phyloP scores from a whole-genome alignment of 768 basidiomycete species.

The Boletus fagicola region DNA sequence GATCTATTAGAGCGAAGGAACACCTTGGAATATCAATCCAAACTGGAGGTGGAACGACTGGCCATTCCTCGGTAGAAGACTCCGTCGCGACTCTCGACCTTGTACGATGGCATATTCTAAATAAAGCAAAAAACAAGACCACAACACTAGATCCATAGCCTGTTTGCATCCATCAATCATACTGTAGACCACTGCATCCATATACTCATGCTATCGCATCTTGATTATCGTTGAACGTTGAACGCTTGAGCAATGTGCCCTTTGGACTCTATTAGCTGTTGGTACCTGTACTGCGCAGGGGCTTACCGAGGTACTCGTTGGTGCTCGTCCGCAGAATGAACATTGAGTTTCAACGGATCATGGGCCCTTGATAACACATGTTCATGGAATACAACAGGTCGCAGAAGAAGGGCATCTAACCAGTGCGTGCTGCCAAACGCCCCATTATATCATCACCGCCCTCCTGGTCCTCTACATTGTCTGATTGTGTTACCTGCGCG shows the following conservation, averaged over 20 bases:
- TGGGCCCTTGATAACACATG: constrained; percentile 25
- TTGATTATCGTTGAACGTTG: neutral
- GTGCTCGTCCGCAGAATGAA: neutral
- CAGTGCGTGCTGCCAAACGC: constrained; percentile 69
- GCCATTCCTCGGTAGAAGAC: constrained; percentile 92
- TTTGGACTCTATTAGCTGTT: neutral
- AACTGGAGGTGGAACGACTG: constrained; percentile 64
- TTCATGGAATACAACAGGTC: constrained; percentile 11
- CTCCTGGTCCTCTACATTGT: constrained; percentile 82
- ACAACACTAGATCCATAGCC: constrained; percentile 18
- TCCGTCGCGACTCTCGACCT: constrained; percentile 86
- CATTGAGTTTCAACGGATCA: constrained; percentile 26
- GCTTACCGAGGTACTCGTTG: neutral
- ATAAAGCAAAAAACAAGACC: constrained; percentile 43
- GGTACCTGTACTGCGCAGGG: neutral
- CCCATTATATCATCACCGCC: constrained; percentile 79
- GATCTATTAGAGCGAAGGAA: constrained; percentile 64
- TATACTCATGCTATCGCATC: neutral
- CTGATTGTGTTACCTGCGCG: constrained; percentile 77
- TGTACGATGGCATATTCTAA: constrained; percentile 76
- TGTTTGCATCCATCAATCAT: neutral
- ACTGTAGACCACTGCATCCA: constrained; percentile 1
- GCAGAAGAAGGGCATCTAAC: constrained; percentile 41
- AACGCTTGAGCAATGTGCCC: neutral
- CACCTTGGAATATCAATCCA: constrained; percentile 82